phyloP scores from a whole-genome alignment of 1,284 basidiomycete species.

The Xerocomus amazonicus region DNA sequence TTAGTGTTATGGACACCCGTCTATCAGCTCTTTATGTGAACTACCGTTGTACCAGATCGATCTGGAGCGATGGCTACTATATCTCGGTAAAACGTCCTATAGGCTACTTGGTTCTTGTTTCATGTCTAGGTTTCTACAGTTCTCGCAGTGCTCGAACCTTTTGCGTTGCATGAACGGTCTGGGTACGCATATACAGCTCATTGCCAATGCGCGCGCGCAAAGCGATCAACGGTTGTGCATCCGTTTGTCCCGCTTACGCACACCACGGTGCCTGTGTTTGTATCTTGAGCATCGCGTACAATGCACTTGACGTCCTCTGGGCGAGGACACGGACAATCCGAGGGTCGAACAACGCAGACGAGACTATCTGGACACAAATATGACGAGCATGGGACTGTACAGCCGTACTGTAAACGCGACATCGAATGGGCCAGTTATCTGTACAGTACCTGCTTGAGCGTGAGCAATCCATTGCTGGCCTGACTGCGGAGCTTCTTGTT shows the following conservation, averaged over 20 bases:
- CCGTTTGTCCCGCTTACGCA: constrained; percentile 55
- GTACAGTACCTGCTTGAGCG: constrained; percentile 30
- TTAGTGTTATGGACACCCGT: no score
- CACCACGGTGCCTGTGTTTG: constrained; percentile 44
- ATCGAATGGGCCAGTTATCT: not conserved
- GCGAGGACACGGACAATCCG: constrained; percentile 59
- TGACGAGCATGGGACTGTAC: constrained; percentile 52
- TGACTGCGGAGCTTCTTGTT: constrained; percentile 21
- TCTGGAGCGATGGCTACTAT: no score
- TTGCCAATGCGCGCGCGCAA: constrained; percentile 33
- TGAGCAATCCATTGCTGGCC: constrained; percentile 34
- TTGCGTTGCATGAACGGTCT: no score
- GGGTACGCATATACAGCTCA: not conserved
- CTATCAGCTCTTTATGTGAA: no score
- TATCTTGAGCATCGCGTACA: constrained; percentile 46
- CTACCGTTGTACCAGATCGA: no score
- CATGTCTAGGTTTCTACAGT: no score
- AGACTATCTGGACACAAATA: constrained; percentile 63
- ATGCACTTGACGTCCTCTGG: constrained; percentile 57
- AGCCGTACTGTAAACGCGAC: constrained; percentile 1
- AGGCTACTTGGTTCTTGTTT: no score
- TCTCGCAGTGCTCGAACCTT: no score
- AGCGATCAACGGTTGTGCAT: constrained; percentile 47
- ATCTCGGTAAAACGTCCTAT: no score
- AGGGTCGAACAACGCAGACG: constrained; percentile 51